These are phyloP conservation scores for Avena insularis DNA, from an alignment of 176 grass and related monocot genomes.

Conservation along the genomic window DNA sequence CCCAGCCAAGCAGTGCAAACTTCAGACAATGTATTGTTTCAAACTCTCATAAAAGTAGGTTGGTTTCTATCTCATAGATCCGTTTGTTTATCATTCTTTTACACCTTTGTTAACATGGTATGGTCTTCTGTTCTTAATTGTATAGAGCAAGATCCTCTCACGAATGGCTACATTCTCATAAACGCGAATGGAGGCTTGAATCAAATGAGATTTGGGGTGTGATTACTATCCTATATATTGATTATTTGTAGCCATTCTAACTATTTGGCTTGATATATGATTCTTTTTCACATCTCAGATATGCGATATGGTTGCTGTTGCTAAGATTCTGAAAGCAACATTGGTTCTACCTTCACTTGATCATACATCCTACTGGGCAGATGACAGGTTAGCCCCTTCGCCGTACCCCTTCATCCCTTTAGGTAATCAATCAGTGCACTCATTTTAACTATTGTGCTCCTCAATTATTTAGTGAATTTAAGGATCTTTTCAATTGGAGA, in stretches of 20 bases:
- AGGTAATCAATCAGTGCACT: constrained; percentile 13
- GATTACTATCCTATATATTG: constrained; percentile 53
- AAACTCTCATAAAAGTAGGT: constrained; percentile 86
- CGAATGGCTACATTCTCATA: constrained; percentile 92
- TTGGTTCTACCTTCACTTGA: constrained; percentile 97
- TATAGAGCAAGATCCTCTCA: constrained; percentile 75
- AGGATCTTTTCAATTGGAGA: constrained; percentile 98
- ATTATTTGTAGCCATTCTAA: constrained; percentile 33
- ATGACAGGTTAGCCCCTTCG: constrained; percentile 67
- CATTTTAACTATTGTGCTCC: constrained; percentile 33
- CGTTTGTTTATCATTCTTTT: constrained; percentile 23
- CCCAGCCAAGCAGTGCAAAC: constrained; percentile 68
- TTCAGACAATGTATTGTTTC: constrained; percentile 85
- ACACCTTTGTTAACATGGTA: constrained; percentile 38
- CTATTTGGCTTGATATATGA: constrained; percentile 29
- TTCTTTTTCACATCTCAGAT: constrained; percentile 73
- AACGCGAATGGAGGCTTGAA: constrained; percentile 99
- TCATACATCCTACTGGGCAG: constrained; percentile 98
- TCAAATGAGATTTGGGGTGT: constrained; percentile 99
- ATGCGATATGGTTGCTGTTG: constrained; percentile 98
- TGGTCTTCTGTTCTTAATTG: constrained; percentile 30
- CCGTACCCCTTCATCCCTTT: constrained; percentile 35
- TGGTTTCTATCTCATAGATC: constrained; percentile 16
- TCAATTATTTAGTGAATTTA: constrained; percentile 79
- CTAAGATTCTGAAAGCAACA: constrained; percentile 95